Evolutionary conservation across 106 monocot species (phyloP).

Genomic region (Narthecium ossifragum): DNA sequence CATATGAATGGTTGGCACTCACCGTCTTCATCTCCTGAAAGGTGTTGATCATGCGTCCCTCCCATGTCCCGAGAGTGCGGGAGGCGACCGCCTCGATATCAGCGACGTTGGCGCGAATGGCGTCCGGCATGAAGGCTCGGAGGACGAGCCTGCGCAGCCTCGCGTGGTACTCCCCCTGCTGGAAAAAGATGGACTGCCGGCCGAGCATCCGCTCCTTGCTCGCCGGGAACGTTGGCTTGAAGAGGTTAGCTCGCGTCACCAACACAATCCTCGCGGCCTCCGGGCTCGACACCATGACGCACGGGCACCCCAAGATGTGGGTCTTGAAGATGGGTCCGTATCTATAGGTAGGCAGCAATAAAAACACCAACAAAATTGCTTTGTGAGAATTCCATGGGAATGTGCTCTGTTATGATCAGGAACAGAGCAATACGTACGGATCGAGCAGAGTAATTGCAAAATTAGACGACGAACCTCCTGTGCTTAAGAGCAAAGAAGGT

Average conservation of each 20-base stretch:
- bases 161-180: slow-evolving; percentile 72
- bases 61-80: slow-evolving; percentile 51
- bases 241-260: slow-evolving; percentile 60
- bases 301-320: slow-evolving; percentile 80
- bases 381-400: no score
- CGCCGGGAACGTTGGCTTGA: slow-evolving; percentile 90
- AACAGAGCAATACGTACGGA: no score
- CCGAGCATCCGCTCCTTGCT: slow-evolving; percentile 95
- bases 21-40: slow-evolving; percentile 94
- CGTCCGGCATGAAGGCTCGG: slow-evolving; percentile 74
- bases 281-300: slow-evolving; percentile 64
- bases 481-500: slow-evolving; percentile 52
- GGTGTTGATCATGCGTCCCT: slow-evolving; percentile 57
- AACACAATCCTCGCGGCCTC: slow-evolving; percentile 86
- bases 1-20: no score
- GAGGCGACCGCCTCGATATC: slow-evolving; percentile 50
- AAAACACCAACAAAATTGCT: no score
- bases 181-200: slow-evolving; percentile 89
- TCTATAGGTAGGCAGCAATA: slow-evolving; percentile 8
- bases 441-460: no score
- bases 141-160: slow-evolving; percentile 60
- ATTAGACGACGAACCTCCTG: slow-evolving; percentile 12
- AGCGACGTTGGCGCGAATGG: slow-evolving; percentile 36
- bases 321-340: slow-evolving; percentile 87
- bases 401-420: no score